phyloP scores from a whole-genome alignment of 2,329 filamentous ascomycete species.

The Achaetomium macrosporum region DNA sequence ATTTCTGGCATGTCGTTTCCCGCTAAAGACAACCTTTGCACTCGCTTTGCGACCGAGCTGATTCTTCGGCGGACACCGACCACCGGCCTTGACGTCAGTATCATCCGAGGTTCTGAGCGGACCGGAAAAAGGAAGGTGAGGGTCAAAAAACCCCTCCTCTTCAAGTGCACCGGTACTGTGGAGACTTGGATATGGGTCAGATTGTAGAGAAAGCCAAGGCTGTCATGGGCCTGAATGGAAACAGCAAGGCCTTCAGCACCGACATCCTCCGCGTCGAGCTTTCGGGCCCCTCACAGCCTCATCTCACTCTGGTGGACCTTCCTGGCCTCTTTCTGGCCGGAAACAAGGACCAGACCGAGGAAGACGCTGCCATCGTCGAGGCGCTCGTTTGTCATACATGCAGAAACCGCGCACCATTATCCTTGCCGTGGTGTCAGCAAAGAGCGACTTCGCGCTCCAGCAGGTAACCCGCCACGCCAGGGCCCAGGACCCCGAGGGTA shows the following conservation, averaged over 20 bases:
- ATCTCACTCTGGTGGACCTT: slow-evolving; percentile 54
- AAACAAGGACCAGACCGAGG: slow-evolving; percentile 41
- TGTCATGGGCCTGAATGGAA: slow-evolving; percentile 43
- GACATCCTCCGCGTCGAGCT: slow-evolving; percentile 46
- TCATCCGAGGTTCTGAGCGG: slow-evolving; percentile 31
- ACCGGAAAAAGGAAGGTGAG: slow-evolving; percentile 22
- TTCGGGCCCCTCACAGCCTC: slow-evolving; percentile 40
- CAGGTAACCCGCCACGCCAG: slow-evolving; percentile 47
- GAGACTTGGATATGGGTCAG: slow-evolving; percentile 26
- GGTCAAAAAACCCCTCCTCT: slow-evolving; percentile 30
- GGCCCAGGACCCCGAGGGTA: slow-evolving; percentile 26
- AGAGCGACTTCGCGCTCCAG: slow-evolving; percentile 54
- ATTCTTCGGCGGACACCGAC: slow-evolving; percentile 41
- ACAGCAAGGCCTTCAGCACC: slow-evolving; percentile 36
- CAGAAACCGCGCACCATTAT: slow-evolving; percentile 51
- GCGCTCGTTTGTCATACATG: slow-evolving; percentile 53
- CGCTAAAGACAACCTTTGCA: slow-evolving; percentile 48
- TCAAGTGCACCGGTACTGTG: slow-evolving; percentile 7
- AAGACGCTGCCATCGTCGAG: slow-evolving; percentile 40
- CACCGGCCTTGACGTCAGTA: slow-evolving; percentile 26
- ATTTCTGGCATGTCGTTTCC: slow-evolving; percentile 54
- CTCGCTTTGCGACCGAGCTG: slow-evolving; percentile 54
- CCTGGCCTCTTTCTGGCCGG: slow-evolving; percentile 49
- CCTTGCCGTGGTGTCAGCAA: slow-evolving; percentile 52
- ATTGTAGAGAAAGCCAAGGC: slow-evolving; percentile 37